These are phyloP conservation scores for Dendrocalamus sinicus DNA, from an alignment of 176 grass and related monocot species.

Conservation along the genomic window DNA sequence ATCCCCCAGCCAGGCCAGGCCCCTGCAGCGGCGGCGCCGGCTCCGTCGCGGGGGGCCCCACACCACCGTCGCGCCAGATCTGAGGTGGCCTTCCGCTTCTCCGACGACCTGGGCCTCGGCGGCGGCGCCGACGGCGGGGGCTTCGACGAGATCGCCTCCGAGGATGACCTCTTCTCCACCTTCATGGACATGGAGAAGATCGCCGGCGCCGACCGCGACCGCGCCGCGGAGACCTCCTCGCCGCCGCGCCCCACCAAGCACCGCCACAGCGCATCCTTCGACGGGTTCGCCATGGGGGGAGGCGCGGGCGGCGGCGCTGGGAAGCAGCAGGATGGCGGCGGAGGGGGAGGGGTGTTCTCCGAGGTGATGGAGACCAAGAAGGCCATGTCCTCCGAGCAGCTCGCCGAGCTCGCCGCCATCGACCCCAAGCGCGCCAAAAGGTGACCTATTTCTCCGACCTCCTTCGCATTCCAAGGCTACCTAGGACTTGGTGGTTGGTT, in stretches of 20 bases:
- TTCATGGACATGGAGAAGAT: conserved; percentile 99
- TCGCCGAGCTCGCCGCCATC: conserved; percentile 71
- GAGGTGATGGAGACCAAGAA: conserved; percentile 86
- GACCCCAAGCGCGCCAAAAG: conserved; percentile 92
- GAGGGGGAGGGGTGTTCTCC: conserved; percentile 53
- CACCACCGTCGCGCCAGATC: conserved; percentile 98
- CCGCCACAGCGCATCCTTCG: conserved; percentile 87
- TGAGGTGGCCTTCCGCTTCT: conserved; percentile 88
- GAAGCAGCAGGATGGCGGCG: conserved; percentile 35
- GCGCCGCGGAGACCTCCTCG: conserved; percentile 65
- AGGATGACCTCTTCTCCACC: conserved; percentile 95
- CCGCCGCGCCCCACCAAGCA: conserved; percentile 70
- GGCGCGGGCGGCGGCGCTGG: neutral
- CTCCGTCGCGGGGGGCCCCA: conserved; percentile 32
- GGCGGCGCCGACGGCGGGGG: conserved; percentile 40
- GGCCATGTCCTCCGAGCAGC: conserved; percentile 82
- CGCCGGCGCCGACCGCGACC: conserved; percentile 65
- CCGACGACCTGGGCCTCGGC: conserved; percentile 63
- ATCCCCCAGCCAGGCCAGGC: conserved; percentile 12
- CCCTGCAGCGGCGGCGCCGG: neutral
- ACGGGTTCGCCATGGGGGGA: conserved; percentile 64
- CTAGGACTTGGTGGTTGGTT: conserved; percentile 22
- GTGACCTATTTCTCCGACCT: conserved; percentile 24
- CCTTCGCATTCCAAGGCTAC: neutral
- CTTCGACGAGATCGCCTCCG: conserved; percentile 85